These are phyloP conservation scores for Vachellia collinsii DNA, from an alignment of 306 rosid species.

Conservation along the genomic window DNA sequence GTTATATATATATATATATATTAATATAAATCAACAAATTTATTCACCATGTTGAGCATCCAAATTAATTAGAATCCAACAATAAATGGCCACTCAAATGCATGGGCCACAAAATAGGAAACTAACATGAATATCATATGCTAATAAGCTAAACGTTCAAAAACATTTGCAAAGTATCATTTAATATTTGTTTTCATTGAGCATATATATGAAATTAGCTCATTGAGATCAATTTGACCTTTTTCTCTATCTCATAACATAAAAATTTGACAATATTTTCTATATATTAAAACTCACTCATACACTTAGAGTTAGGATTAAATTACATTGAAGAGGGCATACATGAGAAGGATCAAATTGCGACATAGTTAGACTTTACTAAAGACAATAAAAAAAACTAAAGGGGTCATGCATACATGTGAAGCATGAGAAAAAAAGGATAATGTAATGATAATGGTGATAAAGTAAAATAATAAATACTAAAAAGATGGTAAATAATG, in stretches of 20 bases:
- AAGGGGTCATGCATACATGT: not conserved
- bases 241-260: not conserved
- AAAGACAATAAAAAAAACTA: not conserved
- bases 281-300: no score
- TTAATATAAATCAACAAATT: no score
- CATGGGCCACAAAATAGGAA: not conserved
- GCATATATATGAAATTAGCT: not conserved
- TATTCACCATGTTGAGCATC: no score
- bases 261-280: not conserved
- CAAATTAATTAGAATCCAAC: no score
- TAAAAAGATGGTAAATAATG: not conserved
- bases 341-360: not conserved
- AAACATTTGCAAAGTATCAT: not conserved
- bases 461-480: not conserved
- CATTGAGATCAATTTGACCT: not conserved
- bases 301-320: not conserved
- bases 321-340: not conserved
- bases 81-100: not conserved
- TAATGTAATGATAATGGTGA: not conserved
- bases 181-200: not conserved
- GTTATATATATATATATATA: no score
- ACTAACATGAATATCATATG: no score
- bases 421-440: not conserved
- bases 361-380: not conserved
- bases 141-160: not conserved